These are phyloP conservation scores for Acacia acuminata DNA, from an alignment of 306 rosid genomes.

Conservation along the genomic window DNA sequence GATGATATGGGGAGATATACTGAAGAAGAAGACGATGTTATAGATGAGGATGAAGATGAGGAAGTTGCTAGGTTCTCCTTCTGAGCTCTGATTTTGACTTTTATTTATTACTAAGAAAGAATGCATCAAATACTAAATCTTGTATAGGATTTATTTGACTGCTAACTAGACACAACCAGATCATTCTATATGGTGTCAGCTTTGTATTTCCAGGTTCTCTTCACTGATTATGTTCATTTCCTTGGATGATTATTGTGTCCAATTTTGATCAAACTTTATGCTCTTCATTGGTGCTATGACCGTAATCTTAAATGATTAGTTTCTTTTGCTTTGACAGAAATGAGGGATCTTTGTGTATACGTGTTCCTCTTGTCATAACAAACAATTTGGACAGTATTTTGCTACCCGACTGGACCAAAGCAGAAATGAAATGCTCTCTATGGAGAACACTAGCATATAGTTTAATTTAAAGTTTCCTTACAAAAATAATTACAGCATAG, in stretches of 20 bases:
- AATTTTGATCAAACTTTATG: background rate
- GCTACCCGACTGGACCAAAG: too few species aligned
- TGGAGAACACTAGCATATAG: too few species aligned
- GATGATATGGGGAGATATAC: conserved; percentile 45
- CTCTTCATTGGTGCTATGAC: background rate
- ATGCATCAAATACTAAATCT: conserved; percentile 25
- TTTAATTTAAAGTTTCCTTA: too few species aligned
- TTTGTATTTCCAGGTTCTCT: background rate
- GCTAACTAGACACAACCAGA: background rate
- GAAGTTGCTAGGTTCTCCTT: conserved; percentile 53
- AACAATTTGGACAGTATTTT: too few species aligned
- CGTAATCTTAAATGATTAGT: background rate
- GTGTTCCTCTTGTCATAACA: background rate
- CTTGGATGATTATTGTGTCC: background rate
- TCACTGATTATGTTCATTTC: background rate
- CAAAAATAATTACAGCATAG: too few species aligned
- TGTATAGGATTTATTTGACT: conserved; percentile 35
- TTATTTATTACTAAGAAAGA: background rate
- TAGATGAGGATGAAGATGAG: conserved; percentile 63
- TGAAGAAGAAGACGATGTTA: conserved; percentile 58
- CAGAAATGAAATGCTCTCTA: too few species aligned
- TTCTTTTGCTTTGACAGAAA: background rate
- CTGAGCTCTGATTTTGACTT: conserved; percentile 34
- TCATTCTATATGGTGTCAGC: conserved; percentile 1
- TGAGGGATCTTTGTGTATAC: background rate